Conservation (phyloP, 306 rosid species). For the Vicia villosa region DNA sequence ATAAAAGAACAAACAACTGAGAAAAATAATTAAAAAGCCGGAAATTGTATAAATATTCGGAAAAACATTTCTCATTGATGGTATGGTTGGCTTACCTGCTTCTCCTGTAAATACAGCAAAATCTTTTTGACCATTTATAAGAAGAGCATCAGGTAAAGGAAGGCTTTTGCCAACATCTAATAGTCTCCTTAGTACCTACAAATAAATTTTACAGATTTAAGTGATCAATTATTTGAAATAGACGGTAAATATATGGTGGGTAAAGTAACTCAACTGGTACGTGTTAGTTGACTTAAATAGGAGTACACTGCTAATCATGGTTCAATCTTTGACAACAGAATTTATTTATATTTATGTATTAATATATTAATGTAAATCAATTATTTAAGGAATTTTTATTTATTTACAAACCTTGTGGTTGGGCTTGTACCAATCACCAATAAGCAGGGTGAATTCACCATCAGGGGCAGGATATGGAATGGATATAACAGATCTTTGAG, state of each 20-base stretch:
- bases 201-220: not conserved
- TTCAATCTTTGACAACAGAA: no score
- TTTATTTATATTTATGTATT: no score
- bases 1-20: no score
- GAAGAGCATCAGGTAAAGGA: slow-evolving; percentile 72
- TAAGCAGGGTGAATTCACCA: slow-evolving; percentile 68
- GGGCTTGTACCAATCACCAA: slow-evolving; percentile 74
- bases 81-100: slow-evolving; percentile 42
- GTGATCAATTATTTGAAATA: not conserved
- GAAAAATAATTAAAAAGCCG: no score
- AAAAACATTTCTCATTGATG: not conserved
- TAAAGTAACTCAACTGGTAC: no score
- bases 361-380: no score
- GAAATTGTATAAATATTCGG: no score
- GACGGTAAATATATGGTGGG: not conserved
- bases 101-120: slow-evolving; percentile 46
- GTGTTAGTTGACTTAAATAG: no score
- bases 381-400: not conserved
- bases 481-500: slow-evolving; percentile 61
- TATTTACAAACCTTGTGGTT: slow-evolving; percentile 56
- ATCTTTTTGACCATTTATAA: slow-evolving; percentile 59
- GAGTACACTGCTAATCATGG: no score
- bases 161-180: slow-evolving; percentile 61
- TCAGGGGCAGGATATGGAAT: slow-evolving; percentile 65
- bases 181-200: slow-evolving; percentile 51